Conservation (phyloP, 805 yeast species). For the Teunomyces aglyptinius region DNA sequence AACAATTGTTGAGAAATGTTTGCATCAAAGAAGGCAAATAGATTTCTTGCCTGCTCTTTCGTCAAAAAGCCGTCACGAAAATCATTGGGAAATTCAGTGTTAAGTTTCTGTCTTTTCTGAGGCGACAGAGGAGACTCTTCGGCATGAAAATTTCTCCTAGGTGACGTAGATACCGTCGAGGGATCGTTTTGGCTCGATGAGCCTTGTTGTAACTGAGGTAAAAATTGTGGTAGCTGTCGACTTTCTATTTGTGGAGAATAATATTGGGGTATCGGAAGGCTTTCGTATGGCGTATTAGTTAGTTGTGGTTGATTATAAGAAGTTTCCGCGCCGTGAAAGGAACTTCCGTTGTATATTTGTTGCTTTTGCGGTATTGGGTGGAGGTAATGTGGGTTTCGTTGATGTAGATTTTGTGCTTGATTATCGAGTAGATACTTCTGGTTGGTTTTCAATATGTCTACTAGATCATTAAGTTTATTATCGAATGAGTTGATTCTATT, state of each 20-base stretch:
- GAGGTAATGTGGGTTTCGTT: not conserved
- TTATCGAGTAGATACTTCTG: constrained; percentile 26
- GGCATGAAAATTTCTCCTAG: not conserved
- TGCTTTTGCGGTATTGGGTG: constrained; percentile 1
- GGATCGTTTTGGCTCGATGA: not conserved
- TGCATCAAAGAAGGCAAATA: constrained; percentile 51
- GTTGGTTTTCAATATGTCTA: constrained; percentile 32
- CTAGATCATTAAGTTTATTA: constrained; percentile 35
- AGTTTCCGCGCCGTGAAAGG: not conserved
- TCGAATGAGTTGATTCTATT: constrained; percentile 35
- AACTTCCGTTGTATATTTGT: not conserved
- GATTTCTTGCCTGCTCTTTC: constrained; percentile 42
- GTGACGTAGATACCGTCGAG: not conserved
- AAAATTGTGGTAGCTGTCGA: not conserved
- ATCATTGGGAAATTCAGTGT: constrained; percentile 20
- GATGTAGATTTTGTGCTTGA: not conserved
- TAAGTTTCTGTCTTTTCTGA: not conserved
- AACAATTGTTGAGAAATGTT: constrained; percentile 62
- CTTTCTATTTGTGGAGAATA: not conserved
- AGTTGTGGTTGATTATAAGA: not conserved
- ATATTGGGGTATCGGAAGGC: not conserved
- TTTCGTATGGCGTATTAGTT: not conserved
- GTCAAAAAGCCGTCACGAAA: constrained; percentile 38
- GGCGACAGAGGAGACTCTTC: not conserved
- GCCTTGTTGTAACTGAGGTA: not conserved